phyloP scores from a whole-genome alignment of 768 basidiomycete genomes.

The Psilocybe cyanescens region DNA sequence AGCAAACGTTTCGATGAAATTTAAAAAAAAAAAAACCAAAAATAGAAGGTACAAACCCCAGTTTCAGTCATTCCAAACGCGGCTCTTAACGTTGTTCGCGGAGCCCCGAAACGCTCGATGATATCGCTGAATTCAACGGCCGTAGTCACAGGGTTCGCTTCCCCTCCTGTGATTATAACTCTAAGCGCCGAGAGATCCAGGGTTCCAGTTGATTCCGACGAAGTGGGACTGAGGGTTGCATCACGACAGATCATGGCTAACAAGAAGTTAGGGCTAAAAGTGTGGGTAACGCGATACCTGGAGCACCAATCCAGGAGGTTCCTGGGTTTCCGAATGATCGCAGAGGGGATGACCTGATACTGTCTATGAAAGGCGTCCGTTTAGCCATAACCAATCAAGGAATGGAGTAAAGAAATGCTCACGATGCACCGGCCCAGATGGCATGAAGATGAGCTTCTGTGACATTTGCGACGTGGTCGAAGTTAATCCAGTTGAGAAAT shows the following conservation, averaged over 20 bases:
- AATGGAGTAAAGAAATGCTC: neutral
- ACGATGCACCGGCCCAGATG: neutral
- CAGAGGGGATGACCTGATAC: neutral
- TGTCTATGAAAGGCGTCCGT: neutral
- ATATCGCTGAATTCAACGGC: conserved; percentile 3
- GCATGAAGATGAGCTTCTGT: conserved; percentile 1
- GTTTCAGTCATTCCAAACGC: conserved; percentile 6
- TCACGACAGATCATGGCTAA: conserved; percentile 1
- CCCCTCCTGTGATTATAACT: neutral
- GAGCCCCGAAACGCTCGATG: neutral
- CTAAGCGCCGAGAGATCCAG: neutral
- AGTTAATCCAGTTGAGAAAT: conserved; percentile 3
- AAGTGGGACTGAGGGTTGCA: neutral
- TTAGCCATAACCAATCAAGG: neutral
- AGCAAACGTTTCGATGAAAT: neutral
- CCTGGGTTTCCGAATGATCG: neutral
- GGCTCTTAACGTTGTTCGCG: neutral
- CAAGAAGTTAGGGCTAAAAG: conserved; percentile 5
- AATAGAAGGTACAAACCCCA: neutral
- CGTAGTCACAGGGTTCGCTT: neutral
- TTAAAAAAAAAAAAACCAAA: neutral
- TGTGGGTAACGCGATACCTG: neutral
- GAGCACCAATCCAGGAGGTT: neutral
- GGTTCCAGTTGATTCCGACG: neutral
- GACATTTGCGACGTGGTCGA: conserved; percentile 3